Evolutionary conservation across 169 alveolate genomes (phyloP).

Genomic region (Amoebophrya sp.): DNA sequence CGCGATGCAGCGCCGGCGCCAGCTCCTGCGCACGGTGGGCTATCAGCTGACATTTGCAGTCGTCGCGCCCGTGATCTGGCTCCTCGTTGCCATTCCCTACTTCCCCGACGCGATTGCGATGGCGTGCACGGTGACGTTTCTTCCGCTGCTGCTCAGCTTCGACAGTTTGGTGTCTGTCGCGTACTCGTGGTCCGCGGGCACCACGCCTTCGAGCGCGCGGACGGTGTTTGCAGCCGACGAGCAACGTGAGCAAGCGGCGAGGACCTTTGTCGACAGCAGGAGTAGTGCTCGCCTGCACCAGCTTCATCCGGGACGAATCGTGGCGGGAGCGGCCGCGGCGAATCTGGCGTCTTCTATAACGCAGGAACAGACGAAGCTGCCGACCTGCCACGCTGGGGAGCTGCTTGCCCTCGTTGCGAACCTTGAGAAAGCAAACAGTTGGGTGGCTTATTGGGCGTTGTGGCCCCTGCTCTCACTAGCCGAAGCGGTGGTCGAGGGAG

Average conservation of each 20-base stretch:
- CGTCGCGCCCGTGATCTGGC: not conserved
- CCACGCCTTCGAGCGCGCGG: no score
- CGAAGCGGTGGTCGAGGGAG: not conserved
- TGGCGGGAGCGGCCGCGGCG: not conserved
- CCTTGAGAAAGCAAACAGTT: not conserved
- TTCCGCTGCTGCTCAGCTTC: not conserved
- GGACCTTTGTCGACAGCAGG: not conserved
- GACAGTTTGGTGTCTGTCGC: not conserved
- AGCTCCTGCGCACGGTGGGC: not conserved
- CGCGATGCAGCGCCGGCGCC: not conserved
- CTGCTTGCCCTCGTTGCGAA: no score
- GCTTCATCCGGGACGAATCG: not conserved
- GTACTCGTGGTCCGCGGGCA: not conserved
- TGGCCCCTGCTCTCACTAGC: not conserved
- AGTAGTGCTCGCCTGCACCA: not conserved
- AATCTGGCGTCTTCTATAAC: not conserved
- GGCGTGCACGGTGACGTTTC: not conserved
- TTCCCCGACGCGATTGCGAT: not conserved
- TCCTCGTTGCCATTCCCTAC: not conserved
- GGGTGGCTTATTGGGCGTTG: slow-evolving; percentile 5
- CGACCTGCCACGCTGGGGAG: no score
- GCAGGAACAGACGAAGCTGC: not conserved
- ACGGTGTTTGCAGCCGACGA: no score
- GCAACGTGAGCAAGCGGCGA: no score
- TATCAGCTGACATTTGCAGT: not conserved